Evolutionary conservation across 2,329 filamentous ascomycete genomes (phyloP).

Genomic region (Zalaria sp.): DNA sequence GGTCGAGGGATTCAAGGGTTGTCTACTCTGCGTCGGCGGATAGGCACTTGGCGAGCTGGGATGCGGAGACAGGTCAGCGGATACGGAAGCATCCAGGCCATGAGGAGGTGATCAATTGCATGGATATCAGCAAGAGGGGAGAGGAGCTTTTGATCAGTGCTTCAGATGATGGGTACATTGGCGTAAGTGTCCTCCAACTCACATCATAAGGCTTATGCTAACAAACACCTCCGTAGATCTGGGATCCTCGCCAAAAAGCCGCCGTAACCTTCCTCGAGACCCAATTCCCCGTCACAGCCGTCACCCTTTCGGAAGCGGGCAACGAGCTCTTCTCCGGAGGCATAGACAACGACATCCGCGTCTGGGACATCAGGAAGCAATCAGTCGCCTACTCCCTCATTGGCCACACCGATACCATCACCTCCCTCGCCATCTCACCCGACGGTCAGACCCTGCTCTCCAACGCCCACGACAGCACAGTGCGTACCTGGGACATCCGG

Average conservation of each 20-base stretch:
- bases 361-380: constrained; percentile 93
- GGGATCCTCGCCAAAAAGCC: constrained; percentile 86
- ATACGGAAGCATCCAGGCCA: constrained; percentile 89
- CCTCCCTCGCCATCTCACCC: constrained; percentile 79
- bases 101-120: constrained; percentile 85
- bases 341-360: constrained; percentile 94
- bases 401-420: constrained; percentile 85
- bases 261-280: constrained; percentile 81
- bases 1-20: constrained; percentile 87
- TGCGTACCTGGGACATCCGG: constrained; percentile 88
- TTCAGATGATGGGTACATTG: constrained; percentile 86
- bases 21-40: constrained; percentile 90
- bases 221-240: constrained; percentile 40
- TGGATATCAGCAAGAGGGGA: constrained; percentile 79
- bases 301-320: constrained; percentile 83
- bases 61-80: constrained; percentile 77
- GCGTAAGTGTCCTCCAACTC: constrained; percentile 24
- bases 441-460: constrained; percentile 84
- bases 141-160: constrained; percentile 84
- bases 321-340: constrained; percentile 91
- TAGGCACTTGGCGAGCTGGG: constrained; percentile 87
- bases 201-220: background rate
- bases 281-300: constrained; percentile 80
- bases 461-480: constrained; percentile 87
- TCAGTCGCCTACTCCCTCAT: constrained; percentile 73